A percentile compares a stretch with the other conserved stretches of the same genome.
Conservation (phyloP, 306 rosid species). For the Abrus pulchellus region DNA sequence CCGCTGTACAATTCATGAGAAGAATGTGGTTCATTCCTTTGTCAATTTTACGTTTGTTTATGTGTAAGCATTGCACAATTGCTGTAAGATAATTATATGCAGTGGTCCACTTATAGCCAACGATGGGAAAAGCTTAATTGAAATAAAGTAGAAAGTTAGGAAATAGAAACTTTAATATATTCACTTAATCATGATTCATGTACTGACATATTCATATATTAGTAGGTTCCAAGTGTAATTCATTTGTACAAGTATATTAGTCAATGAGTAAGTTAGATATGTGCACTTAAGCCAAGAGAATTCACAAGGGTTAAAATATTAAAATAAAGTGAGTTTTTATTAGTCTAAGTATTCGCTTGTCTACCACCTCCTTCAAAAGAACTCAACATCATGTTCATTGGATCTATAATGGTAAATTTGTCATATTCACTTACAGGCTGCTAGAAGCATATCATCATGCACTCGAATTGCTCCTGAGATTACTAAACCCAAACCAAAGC, state of each 20-base stretch:
- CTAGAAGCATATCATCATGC: slow-evolving; percentile 92
- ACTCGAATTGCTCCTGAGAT: slow-evolving; percentile 94
- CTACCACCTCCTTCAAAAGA: not conserved
- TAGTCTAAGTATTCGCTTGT: not conserved
- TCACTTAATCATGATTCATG: not conserved
- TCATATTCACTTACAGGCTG: slow-evolving; percentile 77
- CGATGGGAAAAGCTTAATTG: not conserved
- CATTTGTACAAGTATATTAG: not conserved
- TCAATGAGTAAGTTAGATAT: not conserved
- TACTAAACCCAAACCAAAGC: slow-evolving; percentile 84
- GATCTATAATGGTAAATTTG: not conserved
- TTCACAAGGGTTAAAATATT: not conserved
- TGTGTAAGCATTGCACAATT: slow-evolving; percentile 5
- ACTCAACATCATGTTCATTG: slow-evolving; percentile 13
- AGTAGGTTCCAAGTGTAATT: not conserved
- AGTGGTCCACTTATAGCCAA: too few species aligned
- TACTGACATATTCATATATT: not conserved
- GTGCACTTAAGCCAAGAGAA: not conserved
- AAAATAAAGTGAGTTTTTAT: not conserved
- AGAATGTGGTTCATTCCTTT: slow-evolving; percentile 24
- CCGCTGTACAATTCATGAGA: slow-evolving; percentile 59
- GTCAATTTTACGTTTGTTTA: slow-evolving; percentile 21
- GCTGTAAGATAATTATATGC: too few species aligned
- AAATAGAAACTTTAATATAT: not conserved
- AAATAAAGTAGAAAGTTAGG: slow-evolving; percentile 1